Evolutionary conservation across 192 early-diverging fungal species (phyloP).

Genomic region (Backusella tuberculispora): DNA sequence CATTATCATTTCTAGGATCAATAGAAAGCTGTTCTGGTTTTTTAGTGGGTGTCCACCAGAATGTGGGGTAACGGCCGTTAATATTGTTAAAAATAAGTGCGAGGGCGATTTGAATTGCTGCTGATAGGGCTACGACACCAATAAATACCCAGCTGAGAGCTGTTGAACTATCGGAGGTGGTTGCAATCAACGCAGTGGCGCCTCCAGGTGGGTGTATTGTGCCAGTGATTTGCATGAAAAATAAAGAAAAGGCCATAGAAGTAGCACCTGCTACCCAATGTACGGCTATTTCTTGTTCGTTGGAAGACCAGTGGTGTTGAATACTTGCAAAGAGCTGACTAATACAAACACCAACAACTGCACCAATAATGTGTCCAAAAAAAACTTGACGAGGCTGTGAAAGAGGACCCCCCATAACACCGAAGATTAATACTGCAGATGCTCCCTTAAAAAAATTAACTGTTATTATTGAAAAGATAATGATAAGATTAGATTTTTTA

Average conservation of each 20-base stretch:
- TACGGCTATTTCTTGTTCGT: conserved; percentile 36
- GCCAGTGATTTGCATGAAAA: conserved; percentile 56
- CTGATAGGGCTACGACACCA: conserved; percentile 47
- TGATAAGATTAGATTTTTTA: neutral
- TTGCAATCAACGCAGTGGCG: conserved; percentile 58
- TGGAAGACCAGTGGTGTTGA: conserved; percentile 28
- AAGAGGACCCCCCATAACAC: conserved; percentile 62
- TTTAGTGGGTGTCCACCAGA: conserved; percentile 52
- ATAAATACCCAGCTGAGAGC: conserved; percentile 54
- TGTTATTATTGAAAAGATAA: neutral
- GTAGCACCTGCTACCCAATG: conserved; percentile 57
- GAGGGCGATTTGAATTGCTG: conserved; percentile 46
- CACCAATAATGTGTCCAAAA: conserved; percentile 50
- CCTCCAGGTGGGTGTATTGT: conserved; percentile 60
- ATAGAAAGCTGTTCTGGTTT: neutral
- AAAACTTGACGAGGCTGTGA: conserved; percentile 59
- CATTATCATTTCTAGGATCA: neutral
- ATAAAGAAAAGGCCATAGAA: conserved; percentile 49
- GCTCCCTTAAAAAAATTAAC: conserved; percentile 53
- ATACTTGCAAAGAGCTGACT: conserved; percentile 44
- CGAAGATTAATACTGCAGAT: conserved; percentile 62
- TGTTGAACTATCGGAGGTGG: conserved; percentile 41
- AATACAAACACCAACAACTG: conserved; percentile 50
- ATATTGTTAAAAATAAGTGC: conserved; percentile 58
- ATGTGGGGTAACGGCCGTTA: conserved; percentile 52